phyloP scores from a whole-genome alignment of 1,284 basidiomycete species.

The Grifola frondosa region DNA sequence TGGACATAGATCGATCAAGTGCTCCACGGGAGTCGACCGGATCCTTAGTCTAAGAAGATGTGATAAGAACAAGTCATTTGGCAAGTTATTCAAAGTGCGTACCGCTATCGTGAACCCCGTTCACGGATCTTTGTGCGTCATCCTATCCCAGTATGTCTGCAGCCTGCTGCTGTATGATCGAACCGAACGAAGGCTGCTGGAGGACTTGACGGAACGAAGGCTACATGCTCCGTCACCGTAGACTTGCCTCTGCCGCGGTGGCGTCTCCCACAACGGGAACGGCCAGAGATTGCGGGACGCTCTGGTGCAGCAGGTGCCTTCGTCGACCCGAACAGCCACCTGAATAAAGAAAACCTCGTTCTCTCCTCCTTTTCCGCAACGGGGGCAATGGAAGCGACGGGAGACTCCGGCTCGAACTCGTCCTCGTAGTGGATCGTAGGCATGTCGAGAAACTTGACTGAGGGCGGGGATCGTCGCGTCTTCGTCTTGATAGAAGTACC shows the following conservation, averaged over 20 bases:
- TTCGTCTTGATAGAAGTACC: constrained; percentile 32
- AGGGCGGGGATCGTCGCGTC: constrained; percentile 36
- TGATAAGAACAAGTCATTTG: not conserved
- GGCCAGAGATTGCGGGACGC: constrained; percentile 35
- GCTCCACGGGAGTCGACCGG: not conserved
- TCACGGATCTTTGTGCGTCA: constrained; percentile 21
- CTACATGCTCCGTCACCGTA: constrained; percentile 17
- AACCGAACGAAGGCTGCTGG: constrained; percentile 25
- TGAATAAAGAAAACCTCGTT: constrained; percentile 23
- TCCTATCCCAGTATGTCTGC: constrained; percentile 30
- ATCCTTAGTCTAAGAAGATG: no score
- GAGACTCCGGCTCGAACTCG: constrained; percentile 17
- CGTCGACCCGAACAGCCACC: constrained; percentile 23
- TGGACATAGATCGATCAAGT: constrained; percentile 1
- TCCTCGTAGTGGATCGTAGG: constrained; percentile 38
- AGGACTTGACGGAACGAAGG: constrained; percentile 29
- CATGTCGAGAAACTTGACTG: constrained; percentile 44
- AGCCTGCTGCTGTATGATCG: constrained; percentile 31
- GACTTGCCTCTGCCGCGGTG: constrained; percentile 16
- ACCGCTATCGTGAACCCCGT: not conserved
- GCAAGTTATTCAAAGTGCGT: not conserved
- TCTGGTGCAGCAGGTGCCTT: constrained; percentile 17
- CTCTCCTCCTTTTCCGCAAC: constrained; percentile 20
- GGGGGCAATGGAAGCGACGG: constrained; percentile 17
- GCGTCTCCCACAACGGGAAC: constrained; percentile 33